These are phyloP conservation scores for Wickerhamomyces bisporus DNA, from an alignment of 805 yeast species.

Conservation along the genomic window DNA sequence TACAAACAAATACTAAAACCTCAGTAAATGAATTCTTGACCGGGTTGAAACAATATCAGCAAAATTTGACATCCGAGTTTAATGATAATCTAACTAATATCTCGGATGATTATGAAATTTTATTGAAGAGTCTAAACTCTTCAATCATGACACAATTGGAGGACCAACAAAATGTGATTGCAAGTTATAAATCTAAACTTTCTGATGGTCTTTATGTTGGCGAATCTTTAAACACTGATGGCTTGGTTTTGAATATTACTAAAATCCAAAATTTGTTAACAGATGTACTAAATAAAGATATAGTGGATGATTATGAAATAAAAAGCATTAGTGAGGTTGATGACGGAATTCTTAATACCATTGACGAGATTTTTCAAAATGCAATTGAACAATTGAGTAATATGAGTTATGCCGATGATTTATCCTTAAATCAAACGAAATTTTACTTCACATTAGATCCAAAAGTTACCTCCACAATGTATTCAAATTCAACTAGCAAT, in stretches of 20 bases:
- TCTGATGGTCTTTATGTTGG: conserved; percentile 3
- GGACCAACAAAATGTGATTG: not conserved
- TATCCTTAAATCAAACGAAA: not conserved
- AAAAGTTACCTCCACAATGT: not conserved
- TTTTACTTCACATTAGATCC: not conserved
- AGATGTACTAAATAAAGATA: not conserved
- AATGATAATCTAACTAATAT: not conserved
- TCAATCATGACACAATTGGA: not conserved
- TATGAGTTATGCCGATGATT: not conserved
- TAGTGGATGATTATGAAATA: not conserved
- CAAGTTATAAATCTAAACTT: not conserved
- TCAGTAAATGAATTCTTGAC: not conserved
- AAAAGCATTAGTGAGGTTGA: not conserved
- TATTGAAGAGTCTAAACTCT: not conserved
- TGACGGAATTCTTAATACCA: not conserved
- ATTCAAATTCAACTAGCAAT: not conserved
- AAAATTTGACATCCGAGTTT: not conserved
- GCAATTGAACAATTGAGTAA: not conserved
- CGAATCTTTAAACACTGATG: not conserved
- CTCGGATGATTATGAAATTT: not conserved
- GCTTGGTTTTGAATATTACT: not conserved
- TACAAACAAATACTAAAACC: not conserved
- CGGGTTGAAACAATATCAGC: not conserved
- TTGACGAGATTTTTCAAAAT: not conserved
- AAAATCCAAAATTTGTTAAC: not conserved